Conservation (phyloP, 2,329 filamentous ascomycete genomes). For the Ustilaginoidea virens region DNA sequence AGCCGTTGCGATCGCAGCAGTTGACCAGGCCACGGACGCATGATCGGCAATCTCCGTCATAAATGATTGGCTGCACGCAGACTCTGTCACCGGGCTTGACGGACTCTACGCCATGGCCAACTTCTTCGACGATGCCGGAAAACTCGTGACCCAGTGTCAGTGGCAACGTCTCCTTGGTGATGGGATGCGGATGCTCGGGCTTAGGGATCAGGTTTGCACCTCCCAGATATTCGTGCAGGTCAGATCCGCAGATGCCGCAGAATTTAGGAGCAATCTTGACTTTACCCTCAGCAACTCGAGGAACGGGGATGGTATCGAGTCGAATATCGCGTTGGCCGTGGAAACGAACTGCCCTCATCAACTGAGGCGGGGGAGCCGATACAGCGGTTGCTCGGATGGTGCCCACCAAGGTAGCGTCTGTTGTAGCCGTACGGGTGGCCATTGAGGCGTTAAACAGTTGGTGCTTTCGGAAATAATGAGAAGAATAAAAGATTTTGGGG, state of each 20-base stretch:
- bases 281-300: conserved; percentile 27
- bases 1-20: conserved; percentile 33
- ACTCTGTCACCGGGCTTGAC: conserved; percentile 40
- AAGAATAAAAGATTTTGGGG: too few relatives aligned
- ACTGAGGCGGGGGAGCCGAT: neutral
- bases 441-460: too few relatives aligned
- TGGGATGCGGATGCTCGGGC: conserved; percentile 33
- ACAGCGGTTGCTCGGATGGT: conserved; percentile 5
- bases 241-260: conserved; percentile 35
- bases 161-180: conserved; percentile 41
- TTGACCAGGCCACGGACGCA: conserved; percentile 39
- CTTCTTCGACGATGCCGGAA: conserved; percentile 40
- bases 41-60: conserved; percentile 37
- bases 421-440: conserved; percentile 2
- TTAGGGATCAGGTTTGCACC: conserved; percentile 21
- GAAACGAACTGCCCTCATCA: conserved; percentile 38
- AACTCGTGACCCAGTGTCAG: conserved; percentile 52
- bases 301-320: conserved; percentile 33
- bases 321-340: conserved; percentile 39
- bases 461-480: too few relatives aligned
- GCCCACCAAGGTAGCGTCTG: conserved; percentile 3
- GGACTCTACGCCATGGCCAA: conserved; percentile 32
- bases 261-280: conserved; percentile 23
- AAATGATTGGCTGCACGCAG: conserved; percentile 43
- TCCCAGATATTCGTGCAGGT: conserved; percentile 17